Evolutionary conservation across 768 basidiomycete genomes (phyloP), one percentile per base, ranked within the genome.

Genomic region (Rhizopogon salebrosus): DNA sequence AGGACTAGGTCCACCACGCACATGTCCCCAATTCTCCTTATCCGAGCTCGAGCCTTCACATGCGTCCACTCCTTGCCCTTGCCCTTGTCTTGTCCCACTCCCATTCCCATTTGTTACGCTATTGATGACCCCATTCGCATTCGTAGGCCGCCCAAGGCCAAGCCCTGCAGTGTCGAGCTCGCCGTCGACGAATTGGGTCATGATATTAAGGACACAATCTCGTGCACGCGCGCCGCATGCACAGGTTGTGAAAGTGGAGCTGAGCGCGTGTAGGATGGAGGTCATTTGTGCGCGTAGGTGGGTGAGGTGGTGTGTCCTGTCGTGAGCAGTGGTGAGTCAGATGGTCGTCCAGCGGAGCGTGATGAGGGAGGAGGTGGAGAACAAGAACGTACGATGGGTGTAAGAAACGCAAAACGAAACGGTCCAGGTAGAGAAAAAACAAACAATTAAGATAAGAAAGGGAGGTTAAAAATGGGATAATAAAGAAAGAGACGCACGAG

Each of bases 181-280:
- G 29, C 65, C 67, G 39, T 79, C 77, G 22, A 87, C 83, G 56
- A 87, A 83, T n/a, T 72, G 72, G 13, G 79, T 79, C 79, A 87
- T 84, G n/a, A 79, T 75, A 11, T 70, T 73, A 23, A 86, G 64
- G 2, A 80, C 85, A 59, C 88, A 90, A 49, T 85, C 81, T 29
- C 72, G 73, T 4, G 84, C 75, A 5, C 73, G 73, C 9, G 78
- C 72, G 6, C 87, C 87, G 57, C 87, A 89, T 0, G 87, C 87
- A 51, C 87, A 89, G 1, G 84, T 84, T 3, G 84, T 83, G 60
- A 89, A 89, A 0, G 84, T 86, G 16, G 82, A 83, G 6, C 80
- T 73, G 49, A 89, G 76, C 6, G 84, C 76, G 51, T 88, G 85
- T 0, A 89, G 75, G 62, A 89, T 83, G 23, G 83, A 80, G 0